Evolutionary conservation across 2,329 filamentous ascomycete species (phyloP).

Genomic region (Fusarium sacchari): DNA sequence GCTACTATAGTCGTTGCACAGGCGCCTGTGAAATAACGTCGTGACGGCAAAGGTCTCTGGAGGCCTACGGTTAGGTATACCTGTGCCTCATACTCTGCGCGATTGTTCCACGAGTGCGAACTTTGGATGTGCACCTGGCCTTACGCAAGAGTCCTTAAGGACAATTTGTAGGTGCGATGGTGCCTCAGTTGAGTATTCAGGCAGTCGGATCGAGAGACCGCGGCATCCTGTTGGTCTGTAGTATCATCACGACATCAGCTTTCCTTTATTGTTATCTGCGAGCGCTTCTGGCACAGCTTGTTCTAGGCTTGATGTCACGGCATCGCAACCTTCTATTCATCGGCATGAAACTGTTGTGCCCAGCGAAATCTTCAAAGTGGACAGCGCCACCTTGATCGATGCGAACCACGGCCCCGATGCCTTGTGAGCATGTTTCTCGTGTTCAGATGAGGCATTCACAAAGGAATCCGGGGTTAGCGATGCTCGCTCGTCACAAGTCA

Average conservation of each 20-base stretch:
- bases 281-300: background rate
- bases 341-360: slow-evolving; percentile 3
- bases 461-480: background rate
- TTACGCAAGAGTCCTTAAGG: background rate
- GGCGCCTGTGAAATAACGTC: slow-evolving; percentile 9
- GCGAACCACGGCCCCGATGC: slow-evolving; percentile 12
- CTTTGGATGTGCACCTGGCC: slow-evolving; percentile 19
- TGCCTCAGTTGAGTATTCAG: background rate
- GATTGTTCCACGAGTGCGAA: slow-evolving; percentile 33
- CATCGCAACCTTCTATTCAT: background rate
- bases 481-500: slow-evolving; percentile 20
- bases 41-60: slow-evolving; percentile 17
- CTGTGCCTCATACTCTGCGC: slow-evolving; percentile 18
- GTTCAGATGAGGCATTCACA: slow-evolving; percentile 27
- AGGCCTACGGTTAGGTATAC: slow-evolving; percentile 29
- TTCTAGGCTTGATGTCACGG: background rate
- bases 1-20: slow-evolving; percentile 12
- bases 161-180: background rate
- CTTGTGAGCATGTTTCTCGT: slow-evolving; percentile 30
- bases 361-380: slow-evolving; percentile 15
- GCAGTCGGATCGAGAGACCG: background rate
- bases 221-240: background rate
- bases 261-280: background rate
- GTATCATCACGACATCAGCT: background rate
- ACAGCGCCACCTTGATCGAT: slow-evolving; percentile 10